Conservation (phyloP, 179 eudicot genomes). For the Silene noctiflora region DNA sequence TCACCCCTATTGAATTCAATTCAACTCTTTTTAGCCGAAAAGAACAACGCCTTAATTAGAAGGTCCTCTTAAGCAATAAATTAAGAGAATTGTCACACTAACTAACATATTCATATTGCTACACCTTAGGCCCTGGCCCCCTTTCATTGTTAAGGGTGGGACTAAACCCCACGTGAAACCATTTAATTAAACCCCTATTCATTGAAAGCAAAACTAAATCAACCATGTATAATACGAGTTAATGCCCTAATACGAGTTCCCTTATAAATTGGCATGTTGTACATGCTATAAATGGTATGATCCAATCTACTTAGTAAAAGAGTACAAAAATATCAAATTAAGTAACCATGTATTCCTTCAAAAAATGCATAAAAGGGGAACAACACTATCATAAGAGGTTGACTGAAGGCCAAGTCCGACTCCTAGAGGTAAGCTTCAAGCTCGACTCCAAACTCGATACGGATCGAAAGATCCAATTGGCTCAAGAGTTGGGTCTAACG, state of each 20-base stretch:
- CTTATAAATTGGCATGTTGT: too few relatives aligned
- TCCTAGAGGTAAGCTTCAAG: constrained; percentile 45
- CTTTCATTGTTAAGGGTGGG: constrained; percentile 20
- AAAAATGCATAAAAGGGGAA: constrained; percentile 1
- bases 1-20: too few relatives aligned
- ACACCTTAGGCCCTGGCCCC: not conserved
- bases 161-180: constrained; percentile 20
- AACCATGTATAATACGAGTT: too few relatives aligned
- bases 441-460: constrained; percentile 40
- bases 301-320: not conserved
- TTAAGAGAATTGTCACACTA: not conserved
- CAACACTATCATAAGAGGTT: constrained; percentile 33
- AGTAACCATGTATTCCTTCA: constrained; percentile 13
- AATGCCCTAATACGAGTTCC: too few relatives aligned
- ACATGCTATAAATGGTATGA: constrained; percentile 2
- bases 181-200: not conserved
- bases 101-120: not conserved
- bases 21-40: too few relatives aligned
- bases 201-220: constrained; percentile 3
- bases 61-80: not conserved
- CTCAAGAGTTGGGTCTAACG: constrained; percentile 41
- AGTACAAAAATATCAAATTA: not conserved
- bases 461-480: constrained; percentile 38
- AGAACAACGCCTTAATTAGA: too few relatives aligned
- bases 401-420: constrained; percentile 38